Evolutionary conservation across 768 basidiomycete genomes (phyloP), one percentile per base, ranked within the genome.

Genomic region (Phlegmacium glaucopus): DNA sequence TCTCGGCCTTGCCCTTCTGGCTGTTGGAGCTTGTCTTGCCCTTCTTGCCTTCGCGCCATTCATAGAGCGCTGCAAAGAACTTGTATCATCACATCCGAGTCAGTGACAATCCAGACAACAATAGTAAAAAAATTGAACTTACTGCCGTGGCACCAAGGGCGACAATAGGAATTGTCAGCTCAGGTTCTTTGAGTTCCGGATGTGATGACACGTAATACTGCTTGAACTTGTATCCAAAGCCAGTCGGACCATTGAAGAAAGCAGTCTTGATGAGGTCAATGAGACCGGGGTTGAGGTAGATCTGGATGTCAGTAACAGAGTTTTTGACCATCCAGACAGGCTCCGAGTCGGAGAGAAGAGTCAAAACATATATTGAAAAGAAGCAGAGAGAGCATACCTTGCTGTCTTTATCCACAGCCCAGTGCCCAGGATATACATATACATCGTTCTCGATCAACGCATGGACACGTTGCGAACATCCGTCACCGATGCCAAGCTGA

Each of bases 341-440:
- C 48, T 49, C 15, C n/a, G n/a, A n/a, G n/a, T n/a, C n/a, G 8
- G 18, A 13, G 28, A 22, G 10, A 18, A 15, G 22, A 22, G n/a
- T 38, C 26, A 8, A 9, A 43, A 26, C 9, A 15, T 37, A 15
- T 1, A 28, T 13, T n/a, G n/a, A 32, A 22, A 37, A 43, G 12
- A 28, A 29, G 38, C 37, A 13, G 15, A 26, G 7, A 2, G 12
- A 26, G 36, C 44, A 10, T 45, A 54, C 53, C 29, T 54, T 38
- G 12, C 50, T 44, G 9, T 39, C 16, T n/a, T n/a, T n/a, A n/a
- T n/a, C n/a, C n/a, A n/a, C n/a, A n/a, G n/a, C n/a, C n/a, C n/a
- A n/a, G n/a, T 52, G 34, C 15, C 50, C 50, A 2, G 50, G 50
- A 36, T 49, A 55, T 3, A 51, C 41, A 17, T 55, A 52, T 6